Conservation (phyloP, 2,329 filamentous ascomycete genomes). For the Cordyceps cicadae region DNA sequence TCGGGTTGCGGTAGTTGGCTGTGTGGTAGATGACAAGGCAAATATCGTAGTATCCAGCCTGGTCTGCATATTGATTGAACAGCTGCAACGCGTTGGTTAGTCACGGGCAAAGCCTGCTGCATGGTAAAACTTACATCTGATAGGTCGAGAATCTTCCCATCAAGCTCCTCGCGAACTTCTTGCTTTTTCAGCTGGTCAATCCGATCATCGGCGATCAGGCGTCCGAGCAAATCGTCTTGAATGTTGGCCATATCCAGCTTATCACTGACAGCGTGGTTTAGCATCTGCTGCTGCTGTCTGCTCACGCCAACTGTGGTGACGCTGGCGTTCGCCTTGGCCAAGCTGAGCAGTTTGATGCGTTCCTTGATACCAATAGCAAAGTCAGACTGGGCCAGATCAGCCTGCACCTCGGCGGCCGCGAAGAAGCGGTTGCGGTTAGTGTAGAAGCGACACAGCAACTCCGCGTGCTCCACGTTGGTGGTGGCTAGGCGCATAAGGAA, state of each 20-base stretch:
- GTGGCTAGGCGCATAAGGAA: slow-evolving; percentile 73
- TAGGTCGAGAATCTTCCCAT: slow-evolving; percentile 69
- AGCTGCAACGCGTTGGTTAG: slow-evolving; percentile 44
- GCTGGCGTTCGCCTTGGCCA: slow-evolving; percentile 86
- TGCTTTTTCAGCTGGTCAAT: slow-evolving; percentile 54
- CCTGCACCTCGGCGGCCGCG: slow-evolving; percentile 80
- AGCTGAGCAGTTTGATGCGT: slow-evolving; percentile 80
- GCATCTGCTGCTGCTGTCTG: slow-evolving; percentile 72
- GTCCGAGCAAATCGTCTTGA: slow-evolving; percentile 81
- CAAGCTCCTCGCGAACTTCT: slow-evolving; percentile 59
- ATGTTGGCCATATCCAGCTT: slow-evolving; percentile 89
- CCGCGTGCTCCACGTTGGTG: slow-evolving; percentile 68
- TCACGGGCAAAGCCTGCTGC: not conserved
- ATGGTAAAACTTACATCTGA: slow-evolving; percentile 54
- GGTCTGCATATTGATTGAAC: slow-evolving; percentile 88
- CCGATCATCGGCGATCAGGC: slow-evolving; percentile 64
- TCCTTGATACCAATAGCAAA: slow-evolving; percentile 74
- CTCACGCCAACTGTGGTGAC: slow-evolving; percentile 70
- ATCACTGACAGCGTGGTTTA: slow-evolving; percentile 77
- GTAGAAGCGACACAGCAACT: slow-evolving; percentile 89
- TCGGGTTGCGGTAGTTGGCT: slow-evolving; percentile 81
- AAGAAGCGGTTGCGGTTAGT: slow-evolving; percentile 77
- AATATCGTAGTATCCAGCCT: slow-evolving; percentile 87
- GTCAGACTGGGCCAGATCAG: slow-evolving; percentile 72
- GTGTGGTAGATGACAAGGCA: slow-evolving; percentile 87